Evolutionary conservation across 2,329 filamentous ascomycete genomes (phyloP).

Genomic region (Aspergillus costaricaensis): DNA sequence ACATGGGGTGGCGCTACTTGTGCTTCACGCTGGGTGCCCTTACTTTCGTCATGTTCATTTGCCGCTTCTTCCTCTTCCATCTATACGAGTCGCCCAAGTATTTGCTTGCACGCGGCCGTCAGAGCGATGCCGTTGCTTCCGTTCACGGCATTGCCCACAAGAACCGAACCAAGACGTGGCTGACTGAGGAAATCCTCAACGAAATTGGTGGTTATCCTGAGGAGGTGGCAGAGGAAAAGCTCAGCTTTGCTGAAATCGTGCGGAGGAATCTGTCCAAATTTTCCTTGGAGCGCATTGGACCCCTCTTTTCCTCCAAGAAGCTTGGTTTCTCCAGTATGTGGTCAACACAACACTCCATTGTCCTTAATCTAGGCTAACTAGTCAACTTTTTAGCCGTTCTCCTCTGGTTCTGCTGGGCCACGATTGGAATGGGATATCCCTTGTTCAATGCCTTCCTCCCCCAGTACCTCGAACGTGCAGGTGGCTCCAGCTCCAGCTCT

Average conservation of each 20-base stretch:
- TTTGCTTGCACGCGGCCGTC: conserved; percentile 72
- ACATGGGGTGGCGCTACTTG: conserved; percentile 75
- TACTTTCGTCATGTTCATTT: conserved; percentile 75
- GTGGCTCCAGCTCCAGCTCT: conserved; percentile 38
- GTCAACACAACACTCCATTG: conserved; percentile 53
- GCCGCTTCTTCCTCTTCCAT: conserved; percentile 77
- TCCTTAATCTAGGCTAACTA: conserved; percentile 35
- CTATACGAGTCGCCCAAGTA: conserved; percentile 86
- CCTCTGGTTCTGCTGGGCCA: conserved; percentile 78
- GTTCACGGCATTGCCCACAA: conserved; percentile 75
- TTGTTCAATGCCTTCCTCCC: conserved; percentile 91
- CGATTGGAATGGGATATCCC: conserved; percentile 83
- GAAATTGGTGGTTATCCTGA: conserved; percentile 54
- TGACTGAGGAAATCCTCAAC: conserved; percentile 70
- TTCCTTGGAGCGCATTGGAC: conserved; percentile 65
- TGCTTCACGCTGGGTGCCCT: conserved; percentile 69
- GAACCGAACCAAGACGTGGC: conserved; percentile 70
- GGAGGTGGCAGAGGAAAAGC: conserved; percentile 41
- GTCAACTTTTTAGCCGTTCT: conserved; percentile 40
- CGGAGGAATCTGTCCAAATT: conserved; percentile 65
- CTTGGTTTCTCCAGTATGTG: conserved; percentile 51
- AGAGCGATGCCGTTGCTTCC: conserved; percentile 76
- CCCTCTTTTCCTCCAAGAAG: conserved; percentile 58
- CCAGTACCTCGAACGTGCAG: conserved; percentile 71
- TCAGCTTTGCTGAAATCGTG: conserved; percentile 53